These are phyloP conservation scores for Trichomonascus vanleenenianus DNA, from an alignment of 805 yeast species.

Conservation along the genomic window DNA sequence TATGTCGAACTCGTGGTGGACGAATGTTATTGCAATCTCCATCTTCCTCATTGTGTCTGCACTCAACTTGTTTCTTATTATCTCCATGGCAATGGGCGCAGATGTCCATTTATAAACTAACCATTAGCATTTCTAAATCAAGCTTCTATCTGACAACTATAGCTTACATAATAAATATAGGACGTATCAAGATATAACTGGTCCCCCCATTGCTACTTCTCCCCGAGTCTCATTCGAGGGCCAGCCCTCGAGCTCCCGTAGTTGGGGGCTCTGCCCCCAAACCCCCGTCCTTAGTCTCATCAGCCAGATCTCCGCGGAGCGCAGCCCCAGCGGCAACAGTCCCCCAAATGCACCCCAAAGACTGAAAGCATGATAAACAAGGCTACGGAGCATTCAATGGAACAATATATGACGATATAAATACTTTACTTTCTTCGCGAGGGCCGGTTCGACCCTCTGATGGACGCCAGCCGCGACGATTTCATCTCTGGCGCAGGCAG, in stretches of 20 bases:
- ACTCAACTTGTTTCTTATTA: slow-evolving; percentile 62
- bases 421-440: background rate
- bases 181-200: too few species aligned
- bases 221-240: too few species aligned
- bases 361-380: background rate
- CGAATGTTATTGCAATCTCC: slow-evolving; percentile 46
- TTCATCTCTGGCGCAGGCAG: slow-evolving; percentile 43
- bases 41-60: slow-evolving; percentile 68
- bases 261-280: too few species aligned
- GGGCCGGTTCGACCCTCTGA: background rate
- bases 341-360: background rate
- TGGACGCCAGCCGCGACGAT: background rate
- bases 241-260: too few species aligned
- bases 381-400: background rate
- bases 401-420: background rate
- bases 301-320: too few species aligned
- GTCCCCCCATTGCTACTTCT: too few species aligned
- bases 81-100: slow-evolving; percentile 41
- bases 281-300: too few species aligned
- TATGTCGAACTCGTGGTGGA: slow-evolving; percentile 57
- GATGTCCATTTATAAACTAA: slow-evolving; percentile 40
- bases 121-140: background rate
- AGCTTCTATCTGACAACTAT: background rate
- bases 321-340: background rate
- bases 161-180: too few species aligned